A percentile compares a stretch with the other conserved stretches of the same genome.
phyloP scores from a whole-genome alignment of 192 early-diverging fungal species.

The Phycomyces blakesleeanus region DNA sequence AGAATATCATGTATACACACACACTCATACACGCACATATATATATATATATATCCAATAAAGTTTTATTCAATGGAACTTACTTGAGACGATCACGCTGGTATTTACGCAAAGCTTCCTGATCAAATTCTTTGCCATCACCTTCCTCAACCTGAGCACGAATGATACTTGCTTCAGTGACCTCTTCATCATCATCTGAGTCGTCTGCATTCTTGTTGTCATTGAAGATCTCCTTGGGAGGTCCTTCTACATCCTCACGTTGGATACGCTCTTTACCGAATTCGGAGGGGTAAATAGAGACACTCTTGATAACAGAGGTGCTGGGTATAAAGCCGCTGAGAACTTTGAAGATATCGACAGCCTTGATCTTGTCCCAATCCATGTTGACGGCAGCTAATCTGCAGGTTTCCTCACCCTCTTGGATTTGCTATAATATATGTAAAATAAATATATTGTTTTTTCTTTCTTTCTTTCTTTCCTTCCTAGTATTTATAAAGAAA shows the following conservation, averaged over 20 bases:
- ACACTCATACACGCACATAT: too few relatives aligned
- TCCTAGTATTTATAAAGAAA: not conserved
- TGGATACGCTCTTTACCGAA: conserved; percentile 79
- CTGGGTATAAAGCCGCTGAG: conserved; percentile 82
- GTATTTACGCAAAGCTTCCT: conserved; percentile 80
- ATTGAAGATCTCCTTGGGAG: conserved; percentile 71
- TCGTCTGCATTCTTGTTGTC: conserved; percentile 16
- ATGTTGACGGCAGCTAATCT: conserved; percentile 88
- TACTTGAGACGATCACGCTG: conserved; percentile 82
- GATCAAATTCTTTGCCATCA: conserved; percentile 78
- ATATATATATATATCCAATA: too few relatives aligned
- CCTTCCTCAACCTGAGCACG: conserved; percentile 51
- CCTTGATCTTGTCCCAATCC: conserved; percentile 94
- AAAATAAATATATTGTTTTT: not conserved
- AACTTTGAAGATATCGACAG: conserved; percentile 80
- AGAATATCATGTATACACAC: not conserved
- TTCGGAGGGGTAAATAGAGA: conserved; percentile 85
- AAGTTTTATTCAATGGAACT: not conserved
- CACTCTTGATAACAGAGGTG: conserved; percentile 63
- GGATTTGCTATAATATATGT: conserved; percentile 48
- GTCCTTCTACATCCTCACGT: conserved; percentile 69
- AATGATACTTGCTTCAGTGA: conserved; percentile 45
- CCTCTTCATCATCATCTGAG: conserved; percentile 36
- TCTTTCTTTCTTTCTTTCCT: not conserved
- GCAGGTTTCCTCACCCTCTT: conserved; percentile 57